Base-by-base conservation (phyloP, 805 yeast species). In the Yamadazyma takamatsuzukensis region DNA sequence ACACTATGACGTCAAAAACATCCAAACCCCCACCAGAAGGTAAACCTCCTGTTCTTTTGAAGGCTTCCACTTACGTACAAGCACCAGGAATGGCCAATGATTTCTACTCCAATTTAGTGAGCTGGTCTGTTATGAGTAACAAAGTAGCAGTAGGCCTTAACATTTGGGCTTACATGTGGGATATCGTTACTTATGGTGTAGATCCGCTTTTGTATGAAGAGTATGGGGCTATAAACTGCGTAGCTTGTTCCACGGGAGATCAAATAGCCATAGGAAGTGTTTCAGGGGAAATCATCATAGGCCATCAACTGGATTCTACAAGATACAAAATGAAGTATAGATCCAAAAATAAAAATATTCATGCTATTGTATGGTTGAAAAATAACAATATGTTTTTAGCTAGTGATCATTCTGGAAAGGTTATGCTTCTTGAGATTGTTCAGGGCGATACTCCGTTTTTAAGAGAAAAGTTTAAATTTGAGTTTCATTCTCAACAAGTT, bases 11-110 rank as follows among this genome's bases (percentile, higher is more conserved):
- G n/a, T n/a, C n/a, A n/a, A n/a, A n/a, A 27, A 17, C 8, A 15
- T 11, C 13, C 18, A 17, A 13, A 18, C 8, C 16, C 18, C 31
- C 25, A 18, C 6, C n/a, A n/a, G n/a, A n/a, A n/a, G n/a, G n/a
- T n/a, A n/a, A n/a, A n/a, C n/a, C n/a, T n/a, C n/a, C n/a, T n/a
- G n/a, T n/a, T n/a, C n/a, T n/a, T n/a, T n/a, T 19, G 21, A 19
- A 11, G 21, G 26, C 12, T 9, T 7, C 12, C 7, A 18, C 7
- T 17, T 16, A n/a, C 12, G 37, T 57, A n/a, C 56, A 54, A 25
- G 89, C 93, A 0, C 88, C 88, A 0, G 76, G 77, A 2, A 54
- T 86, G 33, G 61, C 81, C 39, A 80, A 84, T 53, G 95, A 87
- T 51, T 86, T 79, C 49, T 87, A 86, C 54, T 71, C 85, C 1